Evolutionary conservation across 2,329 filamentous ascomycete species (phyloP), one percentile per base, ranked within the genome.

Genomic region (Penicillium glabrum): DNA sequence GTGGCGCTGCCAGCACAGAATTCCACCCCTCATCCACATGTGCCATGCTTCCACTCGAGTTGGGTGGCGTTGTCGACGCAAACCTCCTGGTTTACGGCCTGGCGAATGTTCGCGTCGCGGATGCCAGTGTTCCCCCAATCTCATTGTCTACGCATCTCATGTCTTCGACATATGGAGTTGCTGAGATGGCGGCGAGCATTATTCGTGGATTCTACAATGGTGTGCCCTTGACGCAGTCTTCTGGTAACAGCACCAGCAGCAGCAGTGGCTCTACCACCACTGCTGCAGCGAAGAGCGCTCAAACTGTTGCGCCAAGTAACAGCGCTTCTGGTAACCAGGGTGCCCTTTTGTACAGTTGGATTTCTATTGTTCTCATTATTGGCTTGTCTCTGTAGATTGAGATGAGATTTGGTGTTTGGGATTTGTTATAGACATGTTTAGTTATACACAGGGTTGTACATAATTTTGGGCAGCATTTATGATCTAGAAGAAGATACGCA

Each of bases 121-220:
- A 72, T 5, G 68, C 69, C 9, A 69, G 67, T 51, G 60, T 70
- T 5, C 60, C 65, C 0, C 68, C 68, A 0, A 68, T 69, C 19
- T 50, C 70, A 2, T 59, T 73, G 49, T 71, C 70, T 0, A 69
- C 70, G 1, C 71, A 73, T 58, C 61, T 73, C 19, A 73, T 73
- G 70, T 54, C 64, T 5, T 71, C 69, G 14, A 73, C 71, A 13
- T 73, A 73, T 35, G 71, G 70, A 1, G 31, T 73, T 11, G 70
- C 71, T 3, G 71, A 73, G 49, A 65, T 64, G 52, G 69, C 69
- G 7, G 66, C 63, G 45, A 59, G 51, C 14, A 65, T 72, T 21
- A 70, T 72, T 57, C 65, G 66, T 14, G 57, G 54, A 5, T 67
- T 59, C 41, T 64, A 57, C 13, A 56, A 54, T 21, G 58, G 46